Base-by-base conservation (phyloP, 2,329 filamentous ascomycete genomes). In the Verticillium nonalfalfae region DNA sequence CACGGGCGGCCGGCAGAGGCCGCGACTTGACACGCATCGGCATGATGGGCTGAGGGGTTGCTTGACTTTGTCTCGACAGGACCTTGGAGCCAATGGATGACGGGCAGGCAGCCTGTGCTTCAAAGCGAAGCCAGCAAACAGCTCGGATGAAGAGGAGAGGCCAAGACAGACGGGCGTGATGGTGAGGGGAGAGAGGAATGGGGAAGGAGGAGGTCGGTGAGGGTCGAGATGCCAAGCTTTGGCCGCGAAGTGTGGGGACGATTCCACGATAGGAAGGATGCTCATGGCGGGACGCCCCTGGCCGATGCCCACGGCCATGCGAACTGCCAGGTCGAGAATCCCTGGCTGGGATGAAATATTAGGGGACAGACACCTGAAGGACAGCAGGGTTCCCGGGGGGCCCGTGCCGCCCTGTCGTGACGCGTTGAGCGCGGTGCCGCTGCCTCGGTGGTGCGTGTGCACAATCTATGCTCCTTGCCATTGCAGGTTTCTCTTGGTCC, bases 1-100 rank as follows among this genome's bases (percentile, higher is more conserved):
- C 73, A 26, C 75, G 71, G 21, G 64, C 65, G 52, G 56, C 45
- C 38, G 73, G 64, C 63, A 69, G 67, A 26, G 75, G 67, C 63
- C 70, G 71, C 62, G 72, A 69, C 65, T 68, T 72, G 66, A 76
- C 68, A 61, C 72, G 74, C 62, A 77, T 72, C 39, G 75, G 75
- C 75, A 77, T 77, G 4, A 31, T n/a, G 33, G 31, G 21, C n/a
- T 9, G 52, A 4, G 7, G 34, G 14, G 55, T 10, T 35, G 45
- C 9, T 52, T 52, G 9, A 13, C 35, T 36, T 36, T n/a, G 7
- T 26, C 11, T 10, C 18, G 45, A 26, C 18, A 9, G 45, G 18
- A n/a, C 18, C 9, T 52, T 9, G 9, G 45, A 34, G 14, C 14
- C 54, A 15, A 56, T n/a, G 14, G 54, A 31, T 18, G 26, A 34